phyloP scores from a whole-genome alignment of 371 early-diverging fungal genomes.

The Mucor piriformis region DNA sequence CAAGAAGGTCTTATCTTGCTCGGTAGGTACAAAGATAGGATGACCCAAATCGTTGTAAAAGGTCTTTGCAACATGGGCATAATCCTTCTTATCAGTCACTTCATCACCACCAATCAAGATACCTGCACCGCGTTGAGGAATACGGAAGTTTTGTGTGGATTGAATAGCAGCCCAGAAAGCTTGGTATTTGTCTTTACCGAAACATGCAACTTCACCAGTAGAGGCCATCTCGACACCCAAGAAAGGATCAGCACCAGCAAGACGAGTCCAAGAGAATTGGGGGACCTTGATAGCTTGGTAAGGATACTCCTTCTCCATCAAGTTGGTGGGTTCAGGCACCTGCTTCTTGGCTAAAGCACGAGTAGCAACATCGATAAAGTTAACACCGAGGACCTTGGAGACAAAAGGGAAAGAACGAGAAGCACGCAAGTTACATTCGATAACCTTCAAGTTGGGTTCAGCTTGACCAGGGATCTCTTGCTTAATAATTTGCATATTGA shows the following conservation, averaged over 20 bases:
- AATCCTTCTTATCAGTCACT: conserved; percentile 70
- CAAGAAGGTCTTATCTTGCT: conserved; percentile 56
- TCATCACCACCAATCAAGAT: conserved; percentile 77
- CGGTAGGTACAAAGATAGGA: conserved; percentile 70
- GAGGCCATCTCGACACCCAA: conserved; percentile 98
- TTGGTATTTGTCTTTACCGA: conserved; percentile 86
- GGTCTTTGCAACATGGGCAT: conserved; percentile 65
- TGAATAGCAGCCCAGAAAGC: conserved; percentile 82
- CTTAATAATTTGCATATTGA: conserved; percentile 94
- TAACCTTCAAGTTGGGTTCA: conserved; percentile 76
- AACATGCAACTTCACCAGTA: conserved; percentile 97
- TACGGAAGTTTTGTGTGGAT: conserved; percentile 85
- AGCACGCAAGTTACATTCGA: conserved; percentile 96
- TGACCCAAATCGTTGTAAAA: conserved; percentile 66
- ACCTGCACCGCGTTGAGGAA: conserved; percentile 66
- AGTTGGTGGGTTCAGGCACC: conserved; percentile 65
- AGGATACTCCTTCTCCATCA: conserved; percentile 65
- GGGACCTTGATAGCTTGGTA: conserved; percentile 92
- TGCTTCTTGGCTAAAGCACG: conserved; percentile 70
- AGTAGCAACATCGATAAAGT: conserved; percentile 91
- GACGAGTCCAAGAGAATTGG: conserved; percentile 92
- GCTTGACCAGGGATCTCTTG: conserved; percentile 36
- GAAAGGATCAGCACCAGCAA: conserved; percentile 93
- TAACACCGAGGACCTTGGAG: conserved; percentile 87
- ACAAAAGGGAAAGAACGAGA: conserved; percentile 96